phyloP scores from a whole-genome alignment of 371 early-diverging fungal genomes.

The Blakeslea trispora region DNA sequence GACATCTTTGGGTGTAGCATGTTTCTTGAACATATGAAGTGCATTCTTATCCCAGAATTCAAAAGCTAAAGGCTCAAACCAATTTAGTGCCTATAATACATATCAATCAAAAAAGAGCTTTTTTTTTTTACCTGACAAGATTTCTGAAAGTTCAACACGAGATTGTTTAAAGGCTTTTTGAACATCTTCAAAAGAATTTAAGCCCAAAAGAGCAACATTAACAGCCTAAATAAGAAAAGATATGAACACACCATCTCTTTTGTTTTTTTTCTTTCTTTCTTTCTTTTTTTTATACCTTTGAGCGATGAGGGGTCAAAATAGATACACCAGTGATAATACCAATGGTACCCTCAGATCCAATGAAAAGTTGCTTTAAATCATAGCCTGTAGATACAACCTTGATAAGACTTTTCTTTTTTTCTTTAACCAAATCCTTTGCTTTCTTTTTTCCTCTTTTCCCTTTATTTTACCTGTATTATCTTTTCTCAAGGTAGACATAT shows the following conservation, averaged over 20 bases:
- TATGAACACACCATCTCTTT: no score
- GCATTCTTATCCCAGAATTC: conserved; percentile 92
- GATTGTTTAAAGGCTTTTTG: conserved; percentile 79
- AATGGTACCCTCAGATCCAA: conserved; percentile 88
- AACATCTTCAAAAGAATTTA: conserved; percentile 75
- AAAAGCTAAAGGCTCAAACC: conserved; percentile 61
- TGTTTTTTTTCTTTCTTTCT: no score
- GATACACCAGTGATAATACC: conserved; percentile 85
- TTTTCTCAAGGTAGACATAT: conserved; percentile 79
- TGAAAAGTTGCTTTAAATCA: conserved; percentile 87
- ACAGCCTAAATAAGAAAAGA: conserved; percentile 43
- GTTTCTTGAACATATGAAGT: conserved; percentile 69
- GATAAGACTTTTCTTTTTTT: conserved; percentile 3
- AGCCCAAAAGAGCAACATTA: conserved; percentile 82
- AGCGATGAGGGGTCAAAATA: conserved; percentile 50
- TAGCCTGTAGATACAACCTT: conserved; percentile 48
- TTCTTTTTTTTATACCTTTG: conserved; percentile 24
- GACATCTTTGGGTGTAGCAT: conserved; percentile 64
- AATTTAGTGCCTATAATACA: neutral
- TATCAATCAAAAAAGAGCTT: no score
- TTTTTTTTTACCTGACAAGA: conserved; percentile 83
- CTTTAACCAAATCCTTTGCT: no score
- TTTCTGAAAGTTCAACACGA: conserved; percentile 82
- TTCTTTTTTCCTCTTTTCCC: no score
- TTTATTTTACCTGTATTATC: conserved; percentile 70